A percentile compares a stretch with the other conserved stretches of the same genome.
Evolutionary conservation across 164 flowering plant species (phyloP).

Genomic region (Chimonanthus praecox): DNA sequence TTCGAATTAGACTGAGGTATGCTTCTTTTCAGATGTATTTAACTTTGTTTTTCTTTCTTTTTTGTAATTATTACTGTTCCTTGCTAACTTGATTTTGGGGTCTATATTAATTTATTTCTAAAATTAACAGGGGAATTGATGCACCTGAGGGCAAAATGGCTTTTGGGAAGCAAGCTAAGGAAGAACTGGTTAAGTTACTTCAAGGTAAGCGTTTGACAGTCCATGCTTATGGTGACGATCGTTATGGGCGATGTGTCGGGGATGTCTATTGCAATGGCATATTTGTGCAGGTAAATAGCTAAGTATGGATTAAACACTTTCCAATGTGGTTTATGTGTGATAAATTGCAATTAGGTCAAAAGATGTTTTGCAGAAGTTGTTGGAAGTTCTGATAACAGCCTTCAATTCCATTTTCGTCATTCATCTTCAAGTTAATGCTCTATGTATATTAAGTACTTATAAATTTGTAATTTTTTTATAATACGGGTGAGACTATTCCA

Average conservation of each 20-base stretch:
- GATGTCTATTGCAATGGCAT: constrained; percentile 68
- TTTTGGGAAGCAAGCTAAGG: constrained; percentile 74
- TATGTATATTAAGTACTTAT: too few relatives aligned
- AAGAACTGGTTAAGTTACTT: constrained; percentile 50
- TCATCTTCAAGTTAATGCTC: too few relatives aligned
- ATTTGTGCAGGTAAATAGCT: constrained; percentile 63
- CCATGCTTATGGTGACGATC: constrained; percentile 58
- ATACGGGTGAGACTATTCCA: too few relatives aligned
- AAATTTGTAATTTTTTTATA: too few relatives aligned
- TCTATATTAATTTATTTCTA: too few relatives aligned
- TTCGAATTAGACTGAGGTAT: constrained; percentile 73
- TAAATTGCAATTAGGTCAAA: too few relatives aligned
- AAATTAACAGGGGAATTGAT: constrained; percentile 69
- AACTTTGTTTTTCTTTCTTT: too few relatives aligned
- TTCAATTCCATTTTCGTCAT: too few relatives aligned
- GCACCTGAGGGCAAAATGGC: constrained; percentile 89
- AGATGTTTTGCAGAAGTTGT: too few relatives aligned
- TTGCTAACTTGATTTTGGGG: not conserved
- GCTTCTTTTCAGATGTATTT: not conserved
- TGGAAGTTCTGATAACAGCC: too few relatives aligned
- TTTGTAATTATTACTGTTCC: not conserved
- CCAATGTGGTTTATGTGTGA: too few relatives aligned
- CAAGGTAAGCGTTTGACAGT: constrained; percentile 53
- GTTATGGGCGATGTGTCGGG: constrained; percentile 62
- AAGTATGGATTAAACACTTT: too few relatives aligned